Percentiles rank a stretch among this genome's conserved stretches.
Conservation (phyloP, 1,284 basidiomycete genomes). For the Boletus coffeatus region DNA sequence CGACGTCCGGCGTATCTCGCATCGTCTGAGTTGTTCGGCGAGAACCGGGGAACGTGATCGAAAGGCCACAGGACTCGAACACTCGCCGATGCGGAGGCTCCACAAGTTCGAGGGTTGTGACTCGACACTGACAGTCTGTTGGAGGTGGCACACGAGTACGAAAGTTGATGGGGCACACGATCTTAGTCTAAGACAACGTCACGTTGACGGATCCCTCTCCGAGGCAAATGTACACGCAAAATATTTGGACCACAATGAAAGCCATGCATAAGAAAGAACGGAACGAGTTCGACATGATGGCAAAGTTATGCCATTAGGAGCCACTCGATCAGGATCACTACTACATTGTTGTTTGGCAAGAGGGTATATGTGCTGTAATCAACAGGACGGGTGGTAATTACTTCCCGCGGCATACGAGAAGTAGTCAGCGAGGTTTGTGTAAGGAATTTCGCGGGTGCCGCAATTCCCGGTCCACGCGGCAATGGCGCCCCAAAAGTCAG, state of each 20-base stretch:
- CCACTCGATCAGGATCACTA: neutral
- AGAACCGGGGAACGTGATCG: neutral
- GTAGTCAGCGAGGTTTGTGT: conserved; percentile 21
- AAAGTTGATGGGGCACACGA: neutral
- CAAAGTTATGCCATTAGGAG: neutral
- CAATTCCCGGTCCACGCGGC: conserved; percentile 24
- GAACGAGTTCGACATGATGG: neutral
- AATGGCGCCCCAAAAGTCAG: conserved; percentile 16
- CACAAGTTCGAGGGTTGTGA: neutral
- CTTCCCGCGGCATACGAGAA: conserved; percentile 18
- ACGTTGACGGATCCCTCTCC: neutral
- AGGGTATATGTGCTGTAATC: neutral
- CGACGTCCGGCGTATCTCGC: neutral
- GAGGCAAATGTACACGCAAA: neutral
- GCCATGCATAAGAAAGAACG: neutral
- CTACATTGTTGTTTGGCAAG: neutral
- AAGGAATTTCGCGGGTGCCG: conserved; percentile 18
- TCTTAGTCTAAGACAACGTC: neutral
- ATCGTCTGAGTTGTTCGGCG: neutral
- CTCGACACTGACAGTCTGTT: neutral
- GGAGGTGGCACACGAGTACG: neutral
- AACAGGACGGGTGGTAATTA: conserved; percentile 13
- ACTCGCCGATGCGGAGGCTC: neutral
- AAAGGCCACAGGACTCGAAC: neutral
- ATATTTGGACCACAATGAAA: neutral